Conservation (phyloP, 139 green algal genomes). For the Ettlia oleoabundans region DNA sequence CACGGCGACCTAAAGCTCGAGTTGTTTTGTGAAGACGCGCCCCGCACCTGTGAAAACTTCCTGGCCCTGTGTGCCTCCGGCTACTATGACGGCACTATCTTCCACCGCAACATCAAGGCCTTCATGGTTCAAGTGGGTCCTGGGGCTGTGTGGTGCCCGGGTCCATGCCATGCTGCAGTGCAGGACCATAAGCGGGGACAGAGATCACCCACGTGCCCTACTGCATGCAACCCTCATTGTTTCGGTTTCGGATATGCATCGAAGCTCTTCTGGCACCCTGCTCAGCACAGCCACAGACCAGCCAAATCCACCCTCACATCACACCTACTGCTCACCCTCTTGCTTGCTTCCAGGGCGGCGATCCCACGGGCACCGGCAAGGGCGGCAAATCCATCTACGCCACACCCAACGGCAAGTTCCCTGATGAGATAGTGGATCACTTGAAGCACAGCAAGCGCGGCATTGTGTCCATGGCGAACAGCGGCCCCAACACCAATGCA, state of each 20-base stretch:
- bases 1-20: conserved; percentile 97
- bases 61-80: conserved; percentile 88
- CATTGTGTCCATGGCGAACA: conserved; percentile 98
- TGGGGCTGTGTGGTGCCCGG: too few relatives aligned
- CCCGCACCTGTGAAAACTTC: conserved; percentile 90
- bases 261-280: too few relatives aligned
- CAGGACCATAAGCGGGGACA: too few relatives aligned
- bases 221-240: too few relatives aligned
- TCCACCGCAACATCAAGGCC: conserved; percentile 95
- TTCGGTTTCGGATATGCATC: too few relatives aligned
- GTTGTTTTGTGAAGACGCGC: conserved; percentile 90
- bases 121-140: conserved; percentile 92
- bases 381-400: conserved; percentile 91
- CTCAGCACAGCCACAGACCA: too few relatives aligned
- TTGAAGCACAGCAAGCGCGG: conserved; percentile 92
- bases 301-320: not conserved
- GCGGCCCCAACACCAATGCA: conserved; percentile 92
- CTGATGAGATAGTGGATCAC: conserved; percentile 89
- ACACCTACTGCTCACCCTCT: not conserved
- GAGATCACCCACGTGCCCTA: too few relatives aligned
- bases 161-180: too few relatives aligned
- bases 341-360: conserved; percentile 64
- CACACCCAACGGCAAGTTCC: conserved; percentile 91
- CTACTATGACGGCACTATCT: conserved; percentile 78
- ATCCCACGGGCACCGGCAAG: conserved; percentile 94